Evolutionary conservation across 768 basidiomycete genomes (phyloP), one percentile per base, ranked within the genome.

Genomic region (Sporobolomyces roseus): DNA sequence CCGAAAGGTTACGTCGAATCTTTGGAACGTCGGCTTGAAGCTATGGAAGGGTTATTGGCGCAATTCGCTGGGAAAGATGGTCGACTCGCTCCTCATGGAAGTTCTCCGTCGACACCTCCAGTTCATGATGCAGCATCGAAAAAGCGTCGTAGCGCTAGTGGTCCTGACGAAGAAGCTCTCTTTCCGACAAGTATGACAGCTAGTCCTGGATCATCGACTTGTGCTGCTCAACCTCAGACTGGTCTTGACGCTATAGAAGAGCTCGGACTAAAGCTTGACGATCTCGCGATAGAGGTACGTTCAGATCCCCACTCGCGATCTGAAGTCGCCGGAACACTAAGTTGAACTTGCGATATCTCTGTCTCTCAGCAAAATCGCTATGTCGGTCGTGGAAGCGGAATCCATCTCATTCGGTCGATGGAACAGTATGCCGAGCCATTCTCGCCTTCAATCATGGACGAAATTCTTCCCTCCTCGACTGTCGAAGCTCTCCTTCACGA

Each of bases 1-100:
- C 54, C 68, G 12, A 66, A 65, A n/a, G 51, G 58, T 7, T 75
- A 75, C 48, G 70, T 75, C 56, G 72, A 75, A 46, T 35, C 35
- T 3, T 62, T 75, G 30, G 72, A 75, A 38, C 48, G 29, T 6
- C 63, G 74, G 0, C 55, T 75, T 21, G 67, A 68, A n/a, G 65
- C 70, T 43, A 71, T 75, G 72, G 74, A 75, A 49, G 4, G 23
- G 5, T 61, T 75, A 14, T 55, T 74, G n/a, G 17, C 51, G 4
- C 49, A 52, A 21, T 45, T 74, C 17, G 61, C 63, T 0, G 17
- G 27, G 9, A 29, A 51, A 21, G 36, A 51, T 14, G 35, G 38
- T 2, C 8, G 27, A 16, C 30, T 14, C 1, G 8, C 12, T 5
- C 2, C 36, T 4, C 12, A 2, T 12, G 19, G 10, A 38, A 41